Evolutionary conservation across 148 eudicot species (phyloP), one percentile per base, ranked within the genome.

Genomic region (Rhododendron molle): DNA sequence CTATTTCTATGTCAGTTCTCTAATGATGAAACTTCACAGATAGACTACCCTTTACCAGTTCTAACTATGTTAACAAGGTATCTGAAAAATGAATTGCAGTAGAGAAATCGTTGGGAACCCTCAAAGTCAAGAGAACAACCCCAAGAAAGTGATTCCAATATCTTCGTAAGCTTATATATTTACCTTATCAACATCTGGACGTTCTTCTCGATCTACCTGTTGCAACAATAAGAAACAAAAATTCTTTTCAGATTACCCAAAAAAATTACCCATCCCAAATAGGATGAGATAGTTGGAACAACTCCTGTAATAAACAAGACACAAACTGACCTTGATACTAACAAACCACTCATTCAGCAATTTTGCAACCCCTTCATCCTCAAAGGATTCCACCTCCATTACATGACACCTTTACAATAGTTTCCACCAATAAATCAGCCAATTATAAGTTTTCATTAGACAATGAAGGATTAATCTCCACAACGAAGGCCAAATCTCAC

Each of bases 361-460:
- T 88, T 94, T 97, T 0, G 98, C 97, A 84, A 95, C 94, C 80
- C 86, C 96, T 86, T 97, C 97, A 86, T 92, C 87, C 92, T 97
- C 99, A 86, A 97, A 97, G 47, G 99, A 97, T 90, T 97, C 99
- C 85, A 93, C 98, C 87, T 97, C 99, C 99, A 97, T 97, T n/a
- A 97, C 99, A 91, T 97, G 99, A 88, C 99, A 97, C 99, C 99
- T 97, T 74, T 84, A 56, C 87, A 89, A 46, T 52, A 49, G 54
- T 65, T 65, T 65, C 83, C 83, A 12, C 52, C 28, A 72, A 52
- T 32, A 76, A 30, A 79, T 47, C 21, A 87, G 12, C 43, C 36
- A 52, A 13, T 20, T 20, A 20, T 56, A 18, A 60, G 60, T 21
- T 13, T 46, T 34, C 50, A 15, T 34, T 26, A 44, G 21, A 26